A percentile compares a stretch with the other conserved stretches of the same genome.
These are phyloP conservation scores for Lipomyces mesembrius DNA, from an alignment of 805 yeast species.

Conservation along the genomic window DNA sequence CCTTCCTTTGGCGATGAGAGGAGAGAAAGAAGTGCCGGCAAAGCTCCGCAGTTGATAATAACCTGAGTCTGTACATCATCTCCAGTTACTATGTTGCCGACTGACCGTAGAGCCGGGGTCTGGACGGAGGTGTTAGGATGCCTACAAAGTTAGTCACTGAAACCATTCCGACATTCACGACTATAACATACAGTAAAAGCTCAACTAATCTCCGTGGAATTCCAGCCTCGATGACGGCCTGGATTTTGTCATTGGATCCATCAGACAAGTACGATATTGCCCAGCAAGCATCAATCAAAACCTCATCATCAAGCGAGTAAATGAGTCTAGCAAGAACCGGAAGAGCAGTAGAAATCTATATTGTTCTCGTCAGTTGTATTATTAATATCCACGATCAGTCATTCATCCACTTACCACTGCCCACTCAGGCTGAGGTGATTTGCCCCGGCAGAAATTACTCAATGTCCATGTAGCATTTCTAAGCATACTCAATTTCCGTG, in stretches of 20 bases:
- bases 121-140: slow-evolving; percentile 86
- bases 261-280: slow-evolving; percentile 94
- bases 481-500: slow-evolving; percentile 79
- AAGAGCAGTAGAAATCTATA: slow-evolving; percentile 72
- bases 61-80: slow-evolving; percentile 94
- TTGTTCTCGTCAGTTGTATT: not conserved
- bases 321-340: slow-evolving; percentile 91
- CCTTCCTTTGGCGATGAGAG: slow-evolving; percentile 86
- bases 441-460: slow-evolving; percentile 95
- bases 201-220: slow-evolving; percentile 94
- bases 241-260: slow-evolving; percentile 90
- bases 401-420: slow-evolving; percentile 45
- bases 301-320: slow-evolving; percentile 88
- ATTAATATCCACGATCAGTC: not conserved
- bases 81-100: slow-evolving; percentile 98
- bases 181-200: slow-evolving; percentile 52
- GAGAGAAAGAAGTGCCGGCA: slow-evolving; percentile 80
- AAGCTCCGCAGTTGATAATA: slow-evolving; percentile 89
- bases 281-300: slow-evolving; percentile 98
- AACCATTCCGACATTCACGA: not conserved
- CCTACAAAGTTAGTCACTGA: slow-evolving; percentile 43
- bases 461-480: slow-evolving; percentile 99
- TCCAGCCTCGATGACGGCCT: slow-evolving; percentile 95
- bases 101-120: slow-evolving; percentile 96
- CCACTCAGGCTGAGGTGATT: slow-evolving; percentile 97